Conservation (phyloP, 129 eudicot genomes). For the Artemisia annua region DNA sequence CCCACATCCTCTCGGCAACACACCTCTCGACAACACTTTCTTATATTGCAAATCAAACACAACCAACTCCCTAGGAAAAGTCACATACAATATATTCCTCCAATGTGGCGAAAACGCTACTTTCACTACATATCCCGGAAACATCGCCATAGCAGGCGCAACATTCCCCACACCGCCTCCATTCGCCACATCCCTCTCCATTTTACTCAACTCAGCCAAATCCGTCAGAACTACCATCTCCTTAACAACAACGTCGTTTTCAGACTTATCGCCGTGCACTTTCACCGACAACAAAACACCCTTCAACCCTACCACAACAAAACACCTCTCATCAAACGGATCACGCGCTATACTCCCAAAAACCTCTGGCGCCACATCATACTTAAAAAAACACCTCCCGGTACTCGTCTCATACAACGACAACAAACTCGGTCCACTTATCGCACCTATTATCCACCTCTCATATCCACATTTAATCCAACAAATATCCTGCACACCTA, state of each 20-base stretch:
- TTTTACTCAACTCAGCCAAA: constrained; percentile 32
- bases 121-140: constrained; percentile 58
- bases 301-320: constrained; percentile 30
- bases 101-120: constrained; percentile 84
- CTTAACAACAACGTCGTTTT: constrained; percentile 47
- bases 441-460: constrained; percentile 68
- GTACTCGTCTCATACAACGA: constrained; percentile 56
- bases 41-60: constrained; percentile 81
- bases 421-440: constrained; percentile 66
- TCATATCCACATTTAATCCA: constrained; percentile 75
- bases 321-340: constrained; percentile 67
- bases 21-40: constrained; percentile 47
- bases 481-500: constrained; percentile 79
- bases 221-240: constrained; percentile 29
- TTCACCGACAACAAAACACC: constrained; percentile 31
- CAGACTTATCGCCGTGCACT: constrained; percentile 44
- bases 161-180: constrained; percentile 21
- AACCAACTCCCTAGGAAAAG: constrained; percentile 88
- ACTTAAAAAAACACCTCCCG: constrained; percentile 80
- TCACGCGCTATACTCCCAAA: constrained; percentile 71
- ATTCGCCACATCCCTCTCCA: constrained; percentile 32
- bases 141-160: constrained; percentile 64
- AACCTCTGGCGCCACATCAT: constrained; percentile 74
- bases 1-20: constrained; percentile 80
- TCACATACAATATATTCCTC: constrained; percentile 73